Evolutionary conservation across 2,329 filamentous ascomycete species (phyloP).

Genomic region (Sarocladium oryzae): DNA sequence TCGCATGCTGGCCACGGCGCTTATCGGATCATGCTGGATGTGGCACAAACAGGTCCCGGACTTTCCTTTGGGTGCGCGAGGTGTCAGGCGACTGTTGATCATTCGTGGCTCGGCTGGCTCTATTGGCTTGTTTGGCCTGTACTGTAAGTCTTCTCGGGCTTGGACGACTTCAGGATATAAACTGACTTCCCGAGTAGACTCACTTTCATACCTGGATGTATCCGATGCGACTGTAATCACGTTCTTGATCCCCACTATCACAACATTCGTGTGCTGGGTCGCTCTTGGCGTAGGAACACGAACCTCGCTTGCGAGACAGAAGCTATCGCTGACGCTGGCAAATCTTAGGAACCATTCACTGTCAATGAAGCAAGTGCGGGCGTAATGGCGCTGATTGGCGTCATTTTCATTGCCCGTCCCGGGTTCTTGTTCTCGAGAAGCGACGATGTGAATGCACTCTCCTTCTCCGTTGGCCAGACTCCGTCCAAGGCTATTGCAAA

Average conservation of each 20-base stretch:
- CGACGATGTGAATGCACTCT: constrained; percentile 11
- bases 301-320: background rate
- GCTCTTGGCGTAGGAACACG: constrained; percentile 17
- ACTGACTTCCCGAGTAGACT: constrained; percentile 21
- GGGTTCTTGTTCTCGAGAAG: constrained; percentile 43
- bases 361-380: constrained; percentile 63
- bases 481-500: background rate
- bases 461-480: too few relatives aligned
- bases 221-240: constrained; percentile 76
- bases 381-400: constrained; percentile 62
- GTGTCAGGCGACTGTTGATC: constrained; percentile 56
- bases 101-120: constrained; percentile 57
- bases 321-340: background rate
- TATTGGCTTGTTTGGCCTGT: constrained; percentile 59
- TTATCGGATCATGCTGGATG: constrained; percentile 33
- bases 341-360: constrained; percentile 65
- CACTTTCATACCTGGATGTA: constrained; percentile 61
- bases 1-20: constrained; percentile 31
- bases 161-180: constrained; percentile 22
- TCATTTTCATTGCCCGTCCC: constrained; percentile 70
- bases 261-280: constrained; percentile 60
- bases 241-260: constrained; percentile 67
- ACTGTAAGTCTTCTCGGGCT: constrained; percentile 24
- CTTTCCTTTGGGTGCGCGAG: constrained; percentile 60
- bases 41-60: constrained; percentile 42